Percentiles rank a stretch among this genome's conserved stretches.
phyloP scores from a whole-genome alignment of 2,329 filamentous ascomycete species.

The Fusarium irregulare region DNA sequence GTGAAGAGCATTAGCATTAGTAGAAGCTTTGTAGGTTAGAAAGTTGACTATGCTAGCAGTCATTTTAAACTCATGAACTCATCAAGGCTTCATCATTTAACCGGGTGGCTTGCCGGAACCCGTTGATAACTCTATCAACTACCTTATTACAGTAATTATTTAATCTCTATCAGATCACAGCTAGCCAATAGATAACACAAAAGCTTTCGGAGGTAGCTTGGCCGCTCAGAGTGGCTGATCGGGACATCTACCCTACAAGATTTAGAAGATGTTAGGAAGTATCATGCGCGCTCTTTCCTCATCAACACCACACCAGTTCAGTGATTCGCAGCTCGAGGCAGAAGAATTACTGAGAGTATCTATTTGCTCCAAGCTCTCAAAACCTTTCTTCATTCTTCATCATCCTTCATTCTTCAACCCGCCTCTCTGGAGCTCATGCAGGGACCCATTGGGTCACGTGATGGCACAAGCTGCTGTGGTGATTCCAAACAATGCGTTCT shows the following conservation, averaged over 20 bases:
- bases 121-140: neutral
- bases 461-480: conserved; percentile 37
- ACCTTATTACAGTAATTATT: neutral
- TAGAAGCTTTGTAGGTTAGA: neutral
- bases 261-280: neutral
- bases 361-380: neutral
- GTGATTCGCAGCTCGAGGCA: neutral
- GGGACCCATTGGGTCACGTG: conserved; percentile 34
- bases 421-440: neutral
- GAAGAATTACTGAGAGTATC: neutral
- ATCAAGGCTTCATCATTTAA: neutral
- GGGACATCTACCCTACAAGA: neutral
- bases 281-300: neutral
- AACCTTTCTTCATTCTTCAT: neutral
- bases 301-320: neutral
- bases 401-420: neutral
- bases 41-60: neutral
- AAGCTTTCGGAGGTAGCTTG: neutral
- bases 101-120: neutral
- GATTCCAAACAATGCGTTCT: conserved; percentile 29
- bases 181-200: neutral
- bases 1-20: too few species aligned
- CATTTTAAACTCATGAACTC: too few species aligned
- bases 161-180: too few species aligned
- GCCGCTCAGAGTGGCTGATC: neutral